These are phyloP conservation scores for Rhododendron ovatum DNA, from an alignment of 148 eudicot species.

Conservation along the genomic window DNA sequence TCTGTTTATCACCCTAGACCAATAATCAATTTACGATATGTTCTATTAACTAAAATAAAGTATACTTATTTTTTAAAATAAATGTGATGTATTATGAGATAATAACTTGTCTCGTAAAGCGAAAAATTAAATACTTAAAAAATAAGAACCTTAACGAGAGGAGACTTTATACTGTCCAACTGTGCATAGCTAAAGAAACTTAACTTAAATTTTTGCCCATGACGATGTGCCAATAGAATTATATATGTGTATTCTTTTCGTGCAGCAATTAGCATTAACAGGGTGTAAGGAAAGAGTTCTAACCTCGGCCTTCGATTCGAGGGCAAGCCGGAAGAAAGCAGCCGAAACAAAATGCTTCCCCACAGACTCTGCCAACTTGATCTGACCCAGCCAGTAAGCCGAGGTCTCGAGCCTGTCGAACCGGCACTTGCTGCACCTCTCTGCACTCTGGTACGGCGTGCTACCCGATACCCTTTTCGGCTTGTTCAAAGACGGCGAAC, in stretches of 20 bases:
- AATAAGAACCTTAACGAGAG: too few relatives aligned
- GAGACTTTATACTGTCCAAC: too few relatives aligned
- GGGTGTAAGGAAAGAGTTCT: neutral
- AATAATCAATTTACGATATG: too few relatives aligned
- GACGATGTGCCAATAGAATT: too few relatives aligned
- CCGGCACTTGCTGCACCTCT: constrained; percentile 44
- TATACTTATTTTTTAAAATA: too few relatives aligned
- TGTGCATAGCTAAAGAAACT: neutral
- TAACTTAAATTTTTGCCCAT: neutral
- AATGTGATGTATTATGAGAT: too few relatives aligned
- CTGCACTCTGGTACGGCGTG: constrained; percentile 39
- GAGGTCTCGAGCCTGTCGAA: constrained; percentile 46
- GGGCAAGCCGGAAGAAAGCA: constrained; percentile 38
- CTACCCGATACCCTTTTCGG: constrained; percentile 7
- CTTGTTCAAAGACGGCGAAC: constrained; percentile 18
- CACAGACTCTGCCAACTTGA: constrained; percentile 38
- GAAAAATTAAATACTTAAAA: too few relatives aligned
- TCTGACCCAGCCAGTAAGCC: constrained; percentile 48
- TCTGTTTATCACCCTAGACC: too few relatives aligned
- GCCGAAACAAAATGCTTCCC: constrained; percentile 45
- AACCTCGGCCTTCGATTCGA: constrained; percentile 49
- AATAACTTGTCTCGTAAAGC: too few relatives aligned
- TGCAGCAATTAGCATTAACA: neutral
- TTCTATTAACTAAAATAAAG: too few relatives aligned
- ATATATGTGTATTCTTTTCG: too few relatives aligned